These are phyloP conservation scores for Ceratobasidium sp. DNA, from an alignment of 1,284 basidiomycete species.

Conservation along the genomic window DNA sequence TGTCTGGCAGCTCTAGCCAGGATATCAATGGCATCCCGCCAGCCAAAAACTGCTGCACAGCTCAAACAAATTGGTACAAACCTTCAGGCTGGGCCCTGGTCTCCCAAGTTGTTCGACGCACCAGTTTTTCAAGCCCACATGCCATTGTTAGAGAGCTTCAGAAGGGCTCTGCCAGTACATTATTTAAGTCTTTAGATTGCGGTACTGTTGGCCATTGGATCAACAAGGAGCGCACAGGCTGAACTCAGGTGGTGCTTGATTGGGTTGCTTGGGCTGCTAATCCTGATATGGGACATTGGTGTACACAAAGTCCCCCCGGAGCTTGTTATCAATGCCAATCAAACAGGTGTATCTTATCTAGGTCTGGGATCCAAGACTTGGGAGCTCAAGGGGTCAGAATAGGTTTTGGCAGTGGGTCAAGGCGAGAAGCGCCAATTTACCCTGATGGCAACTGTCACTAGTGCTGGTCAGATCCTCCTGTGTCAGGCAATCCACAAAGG, in stretches of 20 bases:
- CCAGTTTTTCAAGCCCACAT: constrained; percentile 5
- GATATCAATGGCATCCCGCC: not conserved
- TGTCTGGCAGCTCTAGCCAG: not conserved
- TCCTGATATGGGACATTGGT: constrained; percentile 20
- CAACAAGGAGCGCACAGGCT: not conserved
- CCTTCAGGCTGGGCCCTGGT: constrained; percentile 1
- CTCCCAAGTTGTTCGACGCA: not conserved
- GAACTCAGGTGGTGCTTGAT: constrained; percentile 7
- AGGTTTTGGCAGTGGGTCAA: constrained; percentile 12
- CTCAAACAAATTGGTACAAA: constrained; percentile 15
- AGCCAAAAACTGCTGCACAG: not conserved
- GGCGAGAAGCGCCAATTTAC: constrained; percentile 32
- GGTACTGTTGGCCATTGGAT: constrained; percentile 22
- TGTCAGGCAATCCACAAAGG: constrained; percentile 23
- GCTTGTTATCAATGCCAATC: constrained; percentile 17
- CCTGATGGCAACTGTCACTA: constrained; percentile 14
- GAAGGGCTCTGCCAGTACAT: not conserved
- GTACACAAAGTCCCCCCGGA: not conserved
- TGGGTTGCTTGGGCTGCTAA: not conserved
- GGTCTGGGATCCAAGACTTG: constrained; percentile 5
- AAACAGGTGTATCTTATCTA: constrained; percentile 12
- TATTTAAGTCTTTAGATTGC: constrained; percentile 11
- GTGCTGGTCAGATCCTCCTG: not conserved
- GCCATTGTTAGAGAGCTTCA: constrained; percentile 3
- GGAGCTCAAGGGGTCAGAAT: constrained; percentile 1